Base-by-base conservation (phyloP, 2,329 filamentous ascomycete species). In the Xylariales sp. region DNA sequence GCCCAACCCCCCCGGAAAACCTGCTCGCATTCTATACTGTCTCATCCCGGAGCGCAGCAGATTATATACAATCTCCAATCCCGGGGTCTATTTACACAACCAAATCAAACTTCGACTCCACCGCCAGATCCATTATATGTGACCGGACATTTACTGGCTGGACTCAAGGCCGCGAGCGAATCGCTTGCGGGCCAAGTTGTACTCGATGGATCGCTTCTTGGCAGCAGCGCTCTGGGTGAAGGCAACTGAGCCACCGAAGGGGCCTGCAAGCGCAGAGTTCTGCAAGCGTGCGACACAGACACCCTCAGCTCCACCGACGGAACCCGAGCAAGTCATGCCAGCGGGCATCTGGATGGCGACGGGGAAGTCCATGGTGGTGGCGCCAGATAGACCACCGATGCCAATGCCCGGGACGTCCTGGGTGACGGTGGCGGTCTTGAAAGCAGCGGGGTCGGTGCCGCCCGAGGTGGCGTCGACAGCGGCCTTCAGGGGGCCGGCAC, bases 261-360 rank as follows among this genome's bases (percentile, higher is more conserved):
- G 80, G 5, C 79, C 79, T 9, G 79, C 76, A 16, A 70, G 62
- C 15, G 80, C 74, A 2, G 60, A 52, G 64, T 84, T 84, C 57
- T 76, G 70, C 43, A 84, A 63, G 46, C 78, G 75, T 31, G 79
- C 76, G 45, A 84, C 61, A 63, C 80, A 84, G 51, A 83, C 78
- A 52, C 78, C 77, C 45, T 63, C 52, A n/a, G 71, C 78, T 24
- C 75, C 78, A 37, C 70, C 79, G 5, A 72, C 73, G 31, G 64
- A 66, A 42, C 69, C 80, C 25, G 70, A 65, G 61, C 80, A 84
- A 24, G 74, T 80, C 77, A 81, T 82, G 40, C 78, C 80, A 43
- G 63, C 59, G 34, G 80, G 79, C 73, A 84, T 80, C 60, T 79
- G 70, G 45, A 82, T 70, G 49, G 68, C 71, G 54, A 84, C 65